Evolutionary conservation across 441 rosid species (phyloP).

Genomic region (Pelargonium cotyledonis): DNA sequence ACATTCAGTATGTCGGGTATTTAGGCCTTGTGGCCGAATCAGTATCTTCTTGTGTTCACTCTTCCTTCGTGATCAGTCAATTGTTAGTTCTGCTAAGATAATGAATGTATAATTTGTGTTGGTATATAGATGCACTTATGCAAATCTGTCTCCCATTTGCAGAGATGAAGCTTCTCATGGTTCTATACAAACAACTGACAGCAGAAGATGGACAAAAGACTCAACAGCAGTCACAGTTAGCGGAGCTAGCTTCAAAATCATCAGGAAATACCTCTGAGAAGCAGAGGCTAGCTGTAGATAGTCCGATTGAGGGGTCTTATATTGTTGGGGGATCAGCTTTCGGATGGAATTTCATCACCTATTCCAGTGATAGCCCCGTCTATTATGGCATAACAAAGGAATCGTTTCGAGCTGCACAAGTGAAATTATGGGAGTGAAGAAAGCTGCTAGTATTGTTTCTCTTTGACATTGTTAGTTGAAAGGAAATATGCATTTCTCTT

Average conservation of each 20-base stretch:
- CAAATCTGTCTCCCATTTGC: constrained; percentile 20
- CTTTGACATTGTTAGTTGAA: background rate
- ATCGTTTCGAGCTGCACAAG: constrained; percentile 50
- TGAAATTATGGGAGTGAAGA: constrained; percentile 19
- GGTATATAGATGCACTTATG: constrained; percentile 4
- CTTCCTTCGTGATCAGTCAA: too few relatives aligned
- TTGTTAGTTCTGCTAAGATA: too few relatives aligned
- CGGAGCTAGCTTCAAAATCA: constrained; percentile 11
- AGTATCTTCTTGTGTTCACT: too few relatives aligned
- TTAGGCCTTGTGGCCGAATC: too few relatives aligned
- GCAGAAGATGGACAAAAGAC: constrained; percentile 29
- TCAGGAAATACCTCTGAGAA: constrained; percentile 22
- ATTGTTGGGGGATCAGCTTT: constrained; percentile 75
- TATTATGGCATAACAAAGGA: constrained; percentile 68
- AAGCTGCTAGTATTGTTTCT: background rate
- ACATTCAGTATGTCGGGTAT: too few relatives aligned
- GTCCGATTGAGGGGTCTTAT: constrained; percentile 23
- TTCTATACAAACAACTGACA: constrained; percentile 45
- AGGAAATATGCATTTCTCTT: constrained; percentile 1
- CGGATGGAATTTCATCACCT: constrained; percentile 84
- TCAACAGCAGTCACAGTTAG: constrained; percentile 17
- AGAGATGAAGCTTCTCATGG: constrained; percentile 62
- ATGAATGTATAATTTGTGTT: too few relatives aligned
- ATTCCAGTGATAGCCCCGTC: constrained; percentile 36
- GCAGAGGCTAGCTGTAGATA: constrained; percentile 24